Evolutionary conservation across 768 basidiomycete species (phyloP), one percentile per base, ranked within the genome.

Genomic region (Leccinum uliginosum): DNA sequence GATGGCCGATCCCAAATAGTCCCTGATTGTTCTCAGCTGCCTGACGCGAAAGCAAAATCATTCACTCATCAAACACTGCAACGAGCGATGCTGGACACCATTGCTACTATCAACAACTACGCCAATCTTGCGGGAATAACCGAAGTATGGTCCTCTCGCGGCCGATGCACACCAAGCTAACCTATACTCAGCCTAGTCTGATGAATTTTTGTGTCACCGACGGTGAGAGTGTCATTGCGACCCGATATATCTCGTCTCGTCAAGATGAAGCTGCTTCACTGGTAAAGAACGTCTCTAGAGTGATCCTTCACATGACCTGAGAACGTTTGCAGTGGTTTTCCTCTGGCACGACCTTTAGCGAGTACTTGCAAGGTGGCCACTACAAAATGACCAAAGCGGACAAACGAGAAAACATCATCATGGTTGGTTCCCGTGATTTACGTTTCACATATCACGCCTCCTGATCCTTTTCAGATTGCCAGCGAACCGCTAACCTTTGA

Each of bases 171-270:
- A 32, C 24, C 29, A 15, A 32, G 61, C 56, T 30, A 61, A 50
- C 53, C 17, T 45, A 26, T 52, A 15, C 30, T 46, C 61, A 93
- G 84, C 95, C 93, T 14, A 91, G 89, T 65, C 73, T 95, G 53
- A 82, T 94, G 86, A 98, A 98, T 69, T 99, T 96, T 68, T 95
- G 93, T 63, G 88, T 98, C 29, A 95, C 94, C 5, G 97, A 99
- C 68, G 97, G 97, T 7, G 84, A 91, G 64, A 91, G 89, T 56
- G 91, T 99, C 6, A 83, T 99, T 23, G 96, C 89, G 8, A 96
- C 95, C 10, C 82, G 97, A 49, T 98, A 99, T 71, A 92, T 99
- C 51, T 93, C 93, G 0, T 96, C 93, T 0, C 83, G 86, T 53
- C 85, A 84, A 9, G 91, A 95, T 58, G 94, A 97, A 71, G 95